Base-by-base conservation (phyloP, 179 eudicot genomes). In the Vitellaria paradoxa region DNA sequence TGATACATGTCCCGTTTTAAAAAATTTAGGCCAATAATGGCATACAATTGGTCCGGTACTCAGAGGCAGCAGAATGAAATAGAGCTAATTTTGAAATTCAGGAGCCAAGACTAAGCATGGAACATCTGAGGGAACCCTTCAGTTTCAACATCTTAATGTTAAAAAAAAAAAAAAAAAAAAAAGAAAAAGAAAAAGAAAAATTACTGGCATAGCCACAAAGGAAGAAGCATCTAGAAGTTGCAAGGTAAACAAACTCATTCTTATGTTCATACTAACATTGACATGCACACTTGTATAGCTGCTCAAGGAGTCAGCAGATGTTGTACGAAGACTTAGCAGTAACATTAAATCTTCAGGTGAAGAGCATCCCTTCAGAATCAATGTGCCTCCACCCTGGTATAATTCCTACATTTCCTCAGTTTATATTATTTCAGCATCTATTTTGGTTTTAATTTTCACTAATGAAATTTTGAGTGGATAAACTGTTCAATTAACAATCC, bases 331-430 rank as follows among this genome's bases (percentile, higher is more conserved):
- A 47, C n/a, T 20, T 61, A 49, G 26, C 40, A 74, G 20, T 18
- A 21, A 75, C 46, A 24, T 24, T 5, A 62, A 63, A 9, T 61
- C n/a, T 63, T 24, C 40, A 75, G 0, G 63, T 37, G 30, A 0
- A 7, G 46, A 60, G 23, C 37, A 60, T 13, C 68, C 57, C 68
- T 59, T 49, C 24, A 40, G 24, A 9, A 53, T 24, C 46, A 24
- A 52, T 17, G 24, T 13, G 61, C 7, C 40, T 62, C 30, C 3
- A 57, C 11, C 37, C 65, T 11, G 3, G 13, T 40, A 71, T 17
- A 71, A 71, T 53, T 24, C 21, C 14, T 53, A 17, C 46, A 71
- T 71, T 71, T 69, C 61, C 74, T 15, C 23, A 15, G 17, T 61
- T 24, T 53, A 71, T 26, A 50, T 14, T 55, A 23, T 20, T 53